Percentiles rank a stretch among this genome's conserved stretches.
Conservation (phyloP, 2,329 filamentous ascomycete species). For the Ceratocystis destructans region DNA sequence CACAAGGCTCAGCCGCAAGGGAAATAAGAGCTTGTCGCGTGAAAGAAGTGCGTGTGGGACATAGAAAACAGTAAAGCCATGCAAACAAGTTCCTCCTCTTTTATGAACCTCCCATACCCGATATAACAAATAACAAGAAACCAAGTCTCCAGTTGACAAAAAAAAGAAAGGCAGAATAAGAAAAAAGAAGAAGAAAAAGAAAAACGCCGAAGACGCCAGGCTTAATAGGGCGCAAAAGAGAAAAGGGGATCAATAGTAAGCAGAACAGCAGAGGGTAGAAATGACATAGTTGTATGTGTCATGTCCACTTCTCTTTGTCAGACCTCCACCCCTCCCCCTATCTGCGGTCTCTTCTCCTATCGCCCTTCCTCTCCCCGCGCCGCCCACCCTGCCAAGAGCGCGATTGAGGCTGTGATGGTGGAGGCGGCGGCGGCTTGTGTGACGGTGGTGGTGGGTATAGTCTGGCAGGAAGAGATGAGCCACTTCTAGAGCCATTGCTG, state of each 20-base stretch:
- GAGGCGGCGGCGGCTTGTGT: slow-evolving; percentile 15
- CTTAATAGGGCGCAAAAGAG: not conserved
- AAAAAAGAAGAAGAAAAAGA: not conserved
- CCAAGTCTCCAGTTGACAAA: not conserved
- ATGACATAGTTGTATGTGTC: not conserved
- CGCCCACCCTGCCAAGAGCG: slow-evolving; percentile 9
- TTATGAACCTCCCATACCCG: not conserved
- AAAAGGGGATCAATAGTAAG: not conserved
- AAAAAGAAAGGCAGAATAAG: not conserved
- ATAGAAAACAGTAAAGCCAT: not conserved
- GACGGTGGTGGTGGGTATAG: slow-evolving; percentile 7
- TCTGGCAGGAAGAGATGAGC: slow-evolving; percentile 12
- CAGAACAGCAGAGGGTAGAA: not conserved
- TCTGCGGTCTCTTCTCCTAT: slow-evolving; percentile 15
- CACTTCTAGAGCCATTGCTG: not conserved
- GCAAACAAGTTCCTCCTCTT: not conserved
- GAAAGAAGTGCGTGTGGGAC: not conserved
- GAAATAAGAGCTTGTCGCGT: not conserved
- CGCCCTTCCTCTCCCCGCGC: slow-evolving; percentile 10
- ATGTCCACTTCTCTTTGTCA: not conserved
- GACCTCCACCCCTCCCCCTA: not conserved
- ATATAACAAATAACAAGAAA: not conserved
- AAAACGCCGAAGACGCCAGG: not conserved
- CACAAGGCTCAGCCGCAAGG: not conserved
- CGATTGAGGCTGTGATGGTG: not conserved